Conservation (phyloP, 106 monocot genomes). For the Dendrobium catenatum region DNA sequence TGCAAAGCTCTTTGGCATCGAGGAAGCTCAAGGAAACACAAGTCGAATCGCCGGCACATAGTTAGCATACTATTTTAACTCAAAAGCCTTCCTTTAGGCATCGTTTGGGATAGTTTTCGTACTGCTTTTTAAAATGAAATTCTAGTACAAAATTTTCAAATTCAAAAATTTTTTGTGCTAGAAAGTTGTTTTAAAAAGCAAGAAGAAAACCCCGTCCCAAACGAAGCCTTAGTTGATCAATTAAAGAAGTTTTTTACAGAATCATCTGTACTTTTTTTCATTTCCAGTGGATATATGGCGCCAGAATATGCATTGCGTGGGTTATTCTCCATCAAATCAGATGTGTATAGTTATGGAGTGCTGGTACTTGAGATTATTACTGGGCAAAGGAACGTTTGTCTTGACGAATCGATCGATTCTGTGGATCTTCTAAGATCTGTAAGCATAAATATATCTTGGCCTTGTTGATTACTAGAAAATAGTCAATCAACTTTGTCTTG, state of each 20-base stretch:
- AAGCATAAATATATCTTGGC: neutral
- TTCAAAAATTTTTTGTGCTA: too few relatives aligned
- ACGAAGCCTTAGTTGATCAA: too few relatives aligned
- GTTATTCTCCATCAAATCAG: constrained; percentile 10
- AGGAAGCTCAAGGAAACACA: constrained; percentile 8
- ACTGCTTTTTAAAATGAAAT: too few relatives aligned
- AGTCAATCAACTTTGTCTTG: neutral
- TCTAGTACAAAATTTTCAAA: too few relatives aligned
- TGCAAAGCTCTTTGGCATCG: constrained; percentile 6
- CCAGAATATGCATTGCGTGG: constrained; percentile 12
- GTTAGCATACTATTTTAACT: constrained; percentile 1
- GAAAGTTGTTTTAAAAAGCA: too few relatives aligned
- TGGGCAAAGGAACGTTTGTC: constrained; percentile 4
- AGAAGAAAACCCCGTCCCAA: too few relatives aligned
- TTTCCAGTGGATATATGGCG: constrained; percentile 14
- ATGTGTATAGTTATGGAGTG: constrained; percentile 14
- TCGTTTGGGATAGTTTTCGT: too few relatives aligned
- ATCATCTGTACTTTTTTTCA: neutral
- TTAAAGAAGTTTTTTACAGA: neutral
- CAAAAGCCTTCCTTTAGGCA: too few relatives aligned
- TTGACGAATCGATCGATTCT: constrained; percentile 2
- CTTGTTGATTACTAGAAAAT: too few relatives aligned
- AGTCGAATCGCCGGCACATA: constrained; percentile 9
- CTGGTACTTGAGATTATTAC: constrained; percentile 13
- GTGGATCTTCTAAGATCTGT: constrained; percentile 1